phyloP scores from a whole-genome alignment of 2,329 filamentous ascomycete genomes.

The Tolypocladium amazonense region DNA sequence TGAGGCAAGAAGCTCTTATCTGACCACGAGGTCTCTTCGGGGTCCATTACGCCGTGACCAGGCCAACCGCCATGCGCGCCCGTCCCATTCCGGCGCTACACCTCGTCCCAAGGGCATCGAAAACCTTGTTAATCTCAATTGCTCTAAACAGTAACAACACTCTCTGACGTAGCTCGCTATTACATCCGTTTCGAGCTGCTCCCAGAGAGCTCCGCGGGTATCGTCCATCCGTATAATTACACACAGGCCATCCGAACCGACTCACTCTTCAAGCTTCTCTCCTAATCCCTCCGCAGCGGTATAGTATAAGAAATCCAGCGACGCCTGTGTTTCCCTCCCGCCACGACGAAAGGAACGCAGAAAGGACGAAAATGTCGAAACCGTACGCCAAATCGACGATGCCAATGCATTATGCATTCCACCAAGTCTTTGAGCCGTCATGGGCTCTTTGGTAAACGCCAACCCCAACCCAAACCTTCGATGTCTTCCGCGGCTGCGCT shows the following conservation, averaged over 20 bases:
- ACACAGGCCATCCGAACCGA: neutral
- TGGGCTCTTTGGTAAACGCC: neutral
- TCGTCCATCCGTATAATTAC: conserved; percentile 3
- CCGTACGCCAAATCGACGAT: neutral
- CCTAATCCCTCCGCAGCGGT: neutral
- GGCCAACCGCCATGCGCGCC: neutral
- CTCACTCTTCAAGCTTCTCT: neutral
- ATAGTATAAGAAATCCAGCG: neutral
- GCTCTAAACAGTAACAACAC: neutral
- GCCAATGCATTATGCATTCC: neutral
- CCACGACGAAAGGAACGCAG: neutral
- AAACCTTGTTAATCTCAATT: neutral
- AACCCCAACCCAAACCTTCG: neutral
- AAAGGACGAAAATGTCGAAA: neutral
- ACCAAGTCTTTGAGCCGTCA: neutral
- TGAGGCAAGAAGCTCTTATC: neutral
- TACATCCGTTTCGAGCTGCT: neutral
- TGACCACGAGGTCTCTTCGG: neutral
- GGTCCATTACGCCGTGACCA: neutral
- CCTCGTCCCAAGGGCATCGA: neutral
- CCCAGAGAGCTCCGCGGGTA: conserved; percentile 4
- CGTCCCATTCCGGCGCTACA: neutral
- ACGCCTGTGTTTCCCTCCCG: neutral
- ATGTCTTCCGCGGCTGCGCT: neutral
- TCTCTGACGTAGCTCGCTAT: neutral